phyloP scores from a whole-genome alignment of 441 rosid genomes.

The Rhodomyrtus psidioides region DNA sequence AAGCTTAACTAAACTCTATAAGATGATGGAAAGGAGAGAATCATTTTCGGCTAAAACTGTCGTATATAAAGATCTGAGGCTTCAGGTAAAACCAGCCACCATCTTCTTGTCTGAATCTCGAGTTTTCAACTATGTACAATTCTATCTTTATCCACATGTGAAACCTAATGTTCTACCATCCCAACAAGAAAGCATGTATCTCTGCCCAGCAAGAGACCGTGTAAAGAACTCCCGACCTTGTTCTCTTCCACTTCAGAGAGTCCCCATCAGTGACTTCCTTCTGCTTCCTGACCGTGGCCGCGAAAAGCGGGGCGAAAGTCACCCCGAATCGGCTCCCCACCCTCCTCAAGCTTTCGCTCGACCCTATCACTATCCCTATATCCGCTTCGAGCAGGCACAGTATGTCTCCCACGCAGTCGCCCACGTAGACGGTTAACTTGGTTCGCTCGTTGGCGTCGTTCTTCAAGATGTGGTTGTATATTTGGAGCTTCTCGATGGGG shows the following conservation, averaged over 20 bases:
- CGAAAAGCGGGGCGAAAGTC: slow-evolving; percentile 23
- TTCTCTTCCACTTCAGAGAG: slow-evolving; percentile 10
- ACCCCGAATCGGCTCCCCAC: slow-evolving; percentile 26
- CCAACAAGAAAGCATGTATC: slow-evolving; percentile 31
- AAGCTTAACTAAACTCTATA: no score
- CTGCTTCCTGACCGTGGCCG: slow-evolving; percentile 28
- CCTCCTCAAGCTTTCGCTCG: slow-evolving; percentile 25
- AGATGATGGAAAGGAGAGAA: no score
- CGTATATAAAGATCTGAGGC: background rate
- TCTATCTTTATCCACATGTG: background rate
- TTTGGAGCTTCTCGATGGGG: background rate
- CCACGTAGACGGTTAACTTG: slow-evolving; percentile 24
- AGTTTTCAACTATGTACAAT: background rate
- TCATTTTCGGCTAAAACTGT: background rate
- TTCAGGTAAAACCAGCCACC: no score
- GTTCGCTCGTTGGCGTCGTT: no score
- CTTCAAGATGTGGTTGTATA: background rate
- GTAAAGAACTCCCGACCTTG: slow-evolving; percentile 20
- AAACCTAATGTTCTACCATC: background rate
- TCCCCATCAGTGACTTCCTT: slow-evolving; percentile 8
- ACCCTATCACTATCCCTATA: slow-evolving; percentile 28
- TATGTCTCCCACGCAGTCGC: slow-evolving; percentile 26
- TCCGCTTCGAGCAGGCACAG: slow-evolving; percentile 38
- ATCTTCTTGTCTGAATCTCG: background rate
- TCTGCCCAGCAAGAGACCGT: slow-evolving; percentile 36